phyloP scores from a whole-genome alignment of 139 green algal species.

The Cymbomonas tetramitiformis region DNA sequence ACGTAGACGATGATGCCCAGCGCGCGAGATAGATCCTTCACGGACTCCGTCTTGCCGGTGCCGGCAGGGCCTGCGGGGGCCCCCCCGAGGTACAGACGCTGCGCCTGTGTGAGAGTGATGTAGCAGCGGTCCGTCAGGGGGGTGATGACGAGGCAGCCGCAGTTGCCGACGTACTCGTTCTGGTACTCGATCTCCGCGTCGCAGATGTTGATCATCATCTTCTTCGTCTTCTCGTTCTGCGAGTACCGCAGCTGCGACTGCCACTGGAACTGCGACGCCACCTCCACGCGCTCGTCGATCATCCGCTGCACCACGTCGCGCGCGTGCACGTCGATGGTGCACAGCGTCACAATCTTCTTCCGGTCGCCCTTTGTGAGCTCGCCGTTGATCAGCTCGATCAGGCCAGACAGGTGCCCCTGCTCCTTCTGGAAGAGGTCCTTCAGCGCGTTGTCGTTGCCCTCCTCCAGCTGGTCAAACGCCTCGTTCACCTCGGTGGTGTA shows the following conservation, averaged over 20 bases:
- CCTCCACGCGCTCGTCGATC: constrained; percentile 67
- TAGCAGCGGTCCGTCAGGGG: too few species aligned
- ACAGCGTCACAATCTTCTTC: constrained; percentile 86
- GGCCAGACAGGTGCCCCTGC: constrained; percentile 56
- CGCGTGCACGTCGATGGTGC: constrained; percentile 83
- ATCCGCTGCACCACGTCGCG: constrained; percentile 72
- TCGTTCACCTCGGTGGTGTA: constrained; percentile 56
- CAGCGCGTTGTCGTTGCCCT: constrained; percentile 78
- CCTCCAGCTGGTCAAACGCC: constrained; percentile 78
- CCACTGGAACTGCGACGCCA: constrained; percentile 50
- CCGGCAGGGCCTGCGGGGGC: constrained; percentile 67
- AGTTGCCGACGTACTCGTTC: constrained; percentile 88
- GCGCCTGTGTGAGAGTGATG: constrained; percentile 84
- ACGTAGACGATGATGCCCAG: constrained; percentile 80
- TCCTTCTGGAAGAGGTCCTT: constrained; percentile 40
- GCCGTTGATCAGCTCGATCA: constrained; percentile 75
- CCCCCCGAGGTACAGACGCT: constrained; percentile 68
- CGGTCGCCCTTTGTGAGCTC: constrained; percentile 58
- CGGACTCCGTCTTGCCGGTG: too few species aligned
- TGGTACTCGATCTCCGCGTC: constrained; percentile 75
- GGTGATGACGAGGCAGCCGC: constrained; percentile 79
- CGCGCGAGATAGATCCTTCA: constrained; percentile 68
- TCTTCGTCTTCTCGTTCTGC: constrained; percentile 57
- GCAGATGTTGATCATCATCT: constrained; percentile 66
- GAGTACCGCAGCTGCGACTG: constrained; percentile 79